These are phyloP conservation scores for Monsonia emarginata DNA, from an alignment of 441 rosid species.

Conservation along the genomic window DNA sequence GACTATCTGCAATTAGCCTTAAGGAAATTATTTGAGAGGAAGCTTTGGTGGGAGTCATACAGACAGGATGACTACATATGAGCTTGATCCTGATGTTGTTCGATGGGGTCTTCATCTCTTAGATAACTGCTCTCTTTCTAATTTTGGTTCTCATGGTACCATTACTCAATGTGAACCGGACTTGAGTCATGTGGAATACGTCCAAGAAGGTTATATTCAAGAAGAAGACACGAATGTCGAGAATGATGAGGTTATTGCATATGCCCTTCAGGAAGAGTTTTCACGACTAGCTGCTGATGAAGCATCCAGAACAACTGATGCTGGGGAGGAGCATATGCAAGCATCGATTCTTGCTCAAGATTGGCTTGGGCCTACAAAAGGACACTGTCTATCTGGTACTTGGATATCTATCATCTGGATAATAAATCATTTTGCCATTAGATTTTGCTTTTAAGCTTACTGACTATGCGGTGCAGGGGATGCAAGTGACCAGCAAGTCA, in stretches of 20 bases:
- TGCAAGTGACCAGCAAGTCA: slow-evolving; percentile 17
- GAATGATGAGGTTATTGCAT: slow-evolving; percentile 71
- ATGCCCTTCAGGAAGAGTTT: slow-evolving; percentile 66
- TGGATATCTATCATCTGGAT: slow-evolving; percentile 9
- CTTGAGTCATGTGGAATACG: slow-evolving; percentile 36
- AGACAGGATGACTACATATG: slow-evolving; percentile 24
- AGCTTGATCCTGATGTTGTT: slow-evolving; percentile 64
- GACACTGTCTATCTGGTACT: slow-evolving; percentile 22
- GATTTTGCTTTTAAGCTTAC: slow-evolving; percentile 7
- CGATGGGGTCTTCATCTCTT: slow-evolving; percentile 74
- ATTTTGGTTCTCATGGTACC: slow-evolving; percentile 38
- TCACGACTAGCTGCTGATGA: slow-evolving; percentile 50
- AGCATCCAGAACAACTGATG: slow-evolving; percentile 34
- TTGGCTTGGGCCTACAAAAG: slow-evolving; percentile 35
- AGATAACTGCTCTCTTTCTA: slow-evolving; percentile 45
- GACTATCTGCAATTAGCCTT: not conserved
- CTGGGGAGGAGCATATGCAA: slow-evolving; percentile 16
- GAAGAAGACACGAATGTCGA: slow-evolving; percentile 30
- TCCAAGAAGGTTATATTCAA: slow-evolving; percentile 51
- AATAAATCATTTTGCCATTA: slow-evolving; percentile 12
- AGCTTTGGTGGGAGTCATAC: slow-evolving; percentile 10
- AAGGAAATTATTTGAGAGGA: not conserved
- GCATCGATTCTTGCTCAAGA: slow-evolving; percentile 54
- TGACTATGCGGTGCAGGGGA: slow-evolving; percentile 21
- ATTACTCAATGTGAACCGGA: slow-evolving; percentile 43